phyloP scores from a whole-genome alignment of 1,284 basidiomycete species.

The Cerrena zonata region DNA sequence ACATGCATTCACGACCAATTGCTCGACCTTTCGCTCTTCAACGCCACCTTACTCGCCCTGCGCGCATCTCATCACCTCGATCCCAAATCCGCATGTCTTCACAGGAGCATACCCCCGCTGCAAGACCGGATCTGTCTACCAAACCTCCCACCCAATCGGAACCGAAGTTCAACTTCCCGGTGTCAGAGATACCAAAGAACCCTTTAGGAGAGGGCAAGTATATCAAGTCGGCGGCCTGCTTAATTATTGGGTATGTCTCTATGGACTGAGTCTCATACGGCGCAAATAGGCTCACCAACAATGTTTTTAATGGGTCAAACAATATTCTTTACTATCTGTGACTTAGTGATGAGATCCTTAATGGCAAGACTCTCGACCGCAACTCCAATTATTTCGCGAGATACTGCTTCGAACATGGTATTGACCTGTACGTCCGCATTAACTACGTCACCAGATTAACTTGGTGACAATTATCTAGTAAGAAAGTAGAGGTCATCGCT shows the following conservation, averaged over 20 bases:
- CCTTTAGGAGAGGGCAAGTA: constrained; percentile 62
- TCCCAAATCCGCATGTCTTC: constrained; percentile 4
- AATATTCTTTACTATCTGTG: background rate
- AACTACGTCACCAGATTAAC: no score
- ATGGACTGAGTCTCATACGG: no score
- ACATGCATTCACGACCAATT: constrained; percentile 9
- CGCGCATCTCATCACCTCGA: background rate
- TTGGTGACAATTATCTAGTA: no score
- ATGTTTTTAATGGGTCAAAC: constrained; percentile 1
- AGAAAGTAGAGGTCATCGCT: constrained; percentile 85
- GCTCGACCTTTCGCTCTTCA: constrained; percentile 12
- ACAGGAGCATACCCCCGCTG: constrained; percentile 10
- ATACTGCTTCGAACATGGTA: constrained; percentile 83
- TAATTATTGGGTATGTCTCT: constrained; percentile 66
- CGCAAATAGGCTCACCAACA: no score
- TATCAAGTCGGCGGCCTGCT: constrained; percentile 67
- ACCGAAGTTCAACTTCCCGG: constrained; percentile 36
- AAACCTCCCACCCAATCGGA: background rate
- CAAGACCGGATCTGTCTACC: constrained; percentile 1
- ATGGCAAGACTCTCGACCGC: constrained; percentile 82
- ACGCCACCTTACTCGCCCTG: constrained; percentile 10
- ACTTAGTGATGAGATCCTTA: constrained; percentile 74
- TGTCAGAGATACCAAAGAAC: constrained; percentile 54
- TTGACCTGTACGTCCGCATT: constrained; percentile 79
- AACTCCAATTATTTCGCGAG: constrained; percentile 83